Evolutionary conservation across 108 stramenopile species (phyloP).

Genomic region (Skeletonema grethae): DNA sequence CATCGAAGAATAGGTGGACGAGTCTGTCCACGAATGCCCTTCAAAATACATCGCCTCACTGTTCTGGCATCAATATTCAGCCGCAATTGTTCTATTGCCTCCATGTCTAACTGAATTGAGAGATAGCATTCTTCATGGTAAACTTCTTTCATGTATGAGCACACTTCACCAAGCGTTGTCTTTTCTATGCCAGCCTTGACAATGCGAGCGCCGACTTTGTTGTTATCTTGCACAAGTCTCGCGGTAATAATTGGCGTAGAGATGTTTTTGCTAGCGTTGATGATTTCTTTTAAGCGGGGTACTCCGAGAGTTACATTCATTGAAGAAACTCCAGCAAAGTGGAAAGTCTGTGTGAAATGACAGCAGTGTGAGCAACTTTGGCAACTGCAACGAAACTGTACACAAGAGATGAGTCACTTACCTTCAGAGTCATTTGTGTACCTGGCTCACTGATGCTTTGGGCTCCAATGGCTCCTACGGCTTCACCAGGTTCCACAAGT

Average conservation of each 20-base stretch:
- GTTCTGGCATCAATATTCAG: slow-evolving; percentile 84
- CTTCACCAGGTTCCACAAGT: slow-evolving; percentile 93
- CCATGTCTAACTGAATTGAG: slow-evolving; percentile 91
- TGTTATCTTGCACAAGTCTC: slow-evolving; percentile 83
- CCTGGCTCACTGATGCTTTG: slow-evolving; percentile 98
- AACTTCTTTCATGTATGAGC: slow-evolving; percentile 94
- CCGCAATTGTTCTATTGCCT: slow-evolving; percentile 89
- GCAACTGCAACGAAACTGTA: slow-evolving; percentile 13
- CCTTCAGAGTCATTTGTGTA: slow-evolving; percentile 97
- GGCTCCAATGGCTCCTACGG: slow-evolving; percentile 97
- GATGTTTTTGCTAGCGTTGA: slow-evolving; percentile 96
- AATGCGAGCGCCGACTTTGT: slow-evolving; percentile 86
- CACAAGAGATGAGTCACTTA: slow-evolving; percentile 10
- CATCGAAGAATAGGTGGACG: slow-evolving; percentile 76
- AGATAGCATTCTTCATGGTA: slow-evolving; percentile 84
- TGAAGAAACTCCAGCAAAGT: slow-evolving; percentile 98
- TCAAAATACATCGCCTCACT: slow-evolving; percentile 83
- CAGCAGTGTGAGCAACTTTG: slow-evolving; percentile 10
- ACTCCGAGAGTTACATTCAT: slow-evolving; percentile 99
- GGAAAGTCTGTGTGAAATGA: slow-evolving; percentile 79
- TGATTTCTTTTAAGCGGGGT: slow-evolving; percentile 98
- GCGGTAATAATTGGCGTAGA: slow-evolving; percentile 99
- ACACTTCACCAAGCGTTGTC: slow-evolving; percentile 95
- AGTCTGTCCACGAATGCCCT: slow-evolving; percentile 68
- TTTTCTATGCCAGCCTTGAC: slow-evolving; percentile 98